phyloP scores from a whole-genome alignment of 495 filamentous ascomycete species.

The Cercophora samala region DNA sequence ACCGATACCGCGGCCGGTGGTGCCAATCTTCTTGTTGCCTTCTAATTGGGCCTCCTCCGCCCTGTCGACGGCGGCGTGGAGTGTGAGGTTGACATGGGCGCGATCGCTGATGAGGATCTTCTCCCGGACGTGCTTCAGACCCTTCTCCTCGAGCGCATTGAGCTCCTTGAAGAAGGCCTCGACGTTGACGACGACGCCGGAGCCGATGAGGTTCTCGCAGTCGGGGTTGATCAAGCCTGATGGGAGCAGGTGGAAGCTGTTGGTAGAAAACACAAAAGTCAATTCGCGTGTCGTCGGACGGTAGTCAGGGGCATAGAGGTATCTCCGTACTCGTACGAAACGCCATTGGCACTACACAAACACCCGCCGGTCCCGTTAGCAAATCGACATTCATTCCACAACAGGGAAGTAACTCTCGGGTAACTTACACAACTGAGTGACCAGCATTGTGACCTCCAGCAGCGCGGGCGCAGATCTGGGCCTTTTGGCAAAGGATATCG shows the following conservation, averaged over 20 bases:
- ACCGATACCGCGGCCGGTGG: slow-evolving; percentile 65
- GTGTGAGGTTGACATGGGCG: slow-evolving; percentile 77
- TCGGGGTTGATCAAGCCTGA: slow-evolving; percentile 72
- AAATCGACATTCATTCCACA: neutral
- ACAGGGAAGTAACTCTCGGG: slow-evolving; percentile 29
- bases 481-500: slow-evolving; percentile 41
- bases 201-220: slow-evolving; percentile 80
- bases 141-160: slow-evolving; percentile 64
- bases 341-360: slow-evolving; percentile 37
- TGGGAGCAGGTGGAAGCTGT: slow-evolving; percentile 60
- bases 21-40: slow-evolving; percentile 50
- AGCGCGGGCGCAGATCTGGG: slow-evolving; percentile 39
- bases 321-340: slow-evolving; percentile 32
- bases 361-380: neutral
- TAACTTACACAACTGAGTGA: slow-evolving; percentile 63
- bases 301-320: neutral
- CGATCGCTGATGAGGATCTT: slow-evolving; percentile 79
- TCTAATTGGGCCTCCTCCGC: slow-evolving; percentile 76
- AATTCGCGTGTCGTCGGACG: neutral
- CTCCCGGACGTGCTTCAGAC: slow-evolving; percentile 58
- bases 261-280: neutral
- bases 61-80: slow-evolving; percentile 79
- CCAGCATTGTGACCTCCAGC: slow-evolving; percentile 39
- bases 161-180: slow-evolving; percentile 80
- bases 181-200: slow-evolving; percentile 80